Percentiles rank a stretch among this genome's conserved stretches.
Evolutionary conservation across 2,329 filamentous ascomycete genomes (phyloP).

Genomic region (Bimuria novae-zelandiae): DNA sequence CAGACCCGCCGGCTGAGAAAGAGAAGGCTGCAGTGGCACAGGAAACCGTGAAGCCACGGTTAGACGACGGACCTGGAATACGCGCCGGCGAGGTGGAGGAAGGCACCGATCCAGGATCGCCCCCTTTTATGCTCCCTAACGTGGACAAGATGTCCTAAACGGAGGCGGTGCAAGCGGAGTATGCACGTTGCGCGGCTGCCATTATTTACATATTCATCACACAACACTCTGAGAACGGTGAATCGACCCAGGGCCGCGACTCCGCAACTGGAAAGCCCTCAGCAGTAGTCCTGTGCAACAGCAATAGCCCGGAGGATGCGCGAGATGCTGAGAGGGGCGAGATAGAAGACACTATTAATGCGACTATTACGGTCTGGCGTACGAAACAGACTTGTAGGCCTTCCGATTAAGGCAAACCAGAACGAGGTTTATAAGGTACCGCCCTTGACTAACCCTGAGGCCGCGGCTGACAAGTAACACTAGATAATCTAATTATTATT

Average conservation of each 20-base stretch:
- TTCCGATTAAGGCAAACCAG: background rate
- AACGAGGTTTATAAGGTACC: background rate
- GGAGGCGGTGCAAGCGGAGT: background rate
- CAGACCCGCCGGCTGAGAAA: background rate
- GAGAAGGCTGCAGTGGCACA: background rate
- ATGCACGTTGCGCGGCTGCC: background rate
- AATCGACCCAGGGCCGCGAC: background rate
- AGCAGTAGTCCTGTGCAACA: background rate
- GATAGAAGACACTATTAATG: background rate
- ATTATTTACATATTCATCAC: background rate
- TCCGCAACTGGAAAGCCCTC: background rate
- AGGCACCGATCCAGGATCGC: background rate
- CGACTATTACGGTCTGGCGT: background rate
- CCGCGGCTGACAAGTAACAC: background rate
- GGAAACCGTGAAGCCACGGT: background rate
- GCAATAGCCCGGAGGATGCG: background rate
- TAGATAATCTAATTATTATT: background rate
- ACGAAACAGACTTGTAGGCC: background rate
- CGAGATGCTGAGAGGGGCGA: background rate
- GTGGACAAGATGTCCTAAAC: background rate
- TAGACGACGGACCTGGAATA: background rate
- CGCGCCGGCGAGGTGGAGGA: background rate
- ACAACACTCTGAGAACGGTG: background rate
- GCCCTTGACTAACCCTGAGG: background rate
- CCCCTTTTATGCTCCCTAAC: background rate